phyloP scores from a whole-genome alignment of 768 basidiomycete genomes.

The Suillus discolor region DNA sequence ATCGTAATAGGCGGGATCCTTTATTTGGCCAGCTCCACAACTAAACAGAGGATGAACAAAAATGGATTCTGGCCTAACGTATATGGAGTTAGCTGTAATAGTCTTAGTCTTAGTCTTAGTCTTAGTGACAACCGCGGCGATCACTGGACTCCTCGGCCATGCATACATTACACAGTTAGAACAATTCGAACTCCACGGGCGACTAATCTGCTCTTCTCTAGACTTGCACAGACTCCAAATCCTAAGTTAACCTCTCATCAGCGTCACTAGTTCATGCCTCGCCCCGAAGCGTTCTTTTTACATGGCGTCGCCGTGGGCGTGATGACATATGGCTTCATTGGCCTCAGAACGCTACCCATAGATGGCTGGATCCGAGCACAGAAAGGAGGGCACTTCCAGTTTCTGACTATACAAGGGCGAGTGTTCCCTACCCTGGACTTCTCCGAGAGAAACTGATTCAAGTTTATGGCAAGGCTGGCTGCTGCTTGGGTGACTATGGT shows the following conservation, averaged over 20 bases:
- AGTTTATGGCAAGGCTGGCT: slow-evolving; percentile 32
- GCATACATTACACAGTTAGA: not conserved
- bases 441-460: not conserved
- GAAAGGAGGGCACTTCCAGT: slow-evolving; percentile 70
- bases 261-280: not conserved
- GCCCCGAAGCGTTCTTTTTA: slow-evolving; percentile 22
- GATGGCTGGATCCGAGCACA: slow-evolving; percentile 41
- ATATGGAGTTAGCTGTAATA: no score
- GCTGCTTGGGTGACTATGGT: slow-evolving; percentile 44
- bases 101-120: not conserved
- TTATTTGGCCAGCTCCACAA: slow-evolving; percentile 22
- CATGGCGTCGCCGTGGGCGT: slow-evolving; percentile 34
- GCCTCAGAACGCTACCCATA: slow-evolving; percentile 18
- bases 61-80: slow-evolving; percentile 71
- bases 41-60: slow-evolving; percentile 50
- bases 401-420: slow-evolving; percentile 79
- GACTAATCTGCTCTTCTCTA: not conserved
- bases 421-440: slow-evolving; percentile 15
- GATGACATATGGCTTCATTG: slow-evolving; percentile 41
- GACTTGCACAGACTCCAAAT: not conserved
- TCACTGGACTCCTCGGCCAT: not conserved
- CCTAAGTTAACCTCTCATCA: not conserved
- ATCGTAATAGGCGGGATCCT: no score
- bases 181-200: not conserved
- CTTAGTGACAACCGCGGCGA: no score